Base-by-base conservation (phyloP, 495 filamentous ascomycete species). In the Baudoinia panamericana region DNA sequence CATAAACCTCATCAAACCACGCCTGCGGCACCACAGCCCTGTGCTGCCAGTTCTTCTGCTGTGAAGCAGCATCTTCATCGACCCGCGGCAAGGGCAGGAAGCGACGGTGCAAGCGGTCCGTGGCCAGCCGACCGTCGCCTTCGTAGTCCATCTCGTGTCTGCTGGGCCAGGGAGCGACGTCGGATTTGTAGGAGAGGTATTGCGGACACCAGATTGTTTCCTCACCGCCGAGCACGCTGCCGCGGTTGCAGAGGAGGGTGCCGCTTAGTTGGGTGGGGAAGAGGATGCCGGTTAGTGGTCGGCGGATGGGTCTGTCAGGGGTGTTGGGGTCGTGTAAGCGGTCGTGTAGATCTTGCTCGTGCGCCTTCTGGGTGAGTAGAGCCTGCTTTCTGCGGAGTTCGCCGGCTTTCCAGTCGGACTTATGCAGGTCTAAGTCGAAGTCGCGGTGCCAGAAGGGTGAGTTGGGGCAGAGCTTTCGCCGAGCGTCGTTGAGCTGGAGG, bases 11-110 rank as follows among this genome's bases (percentile, higher is more conserved):
- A 11, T 48, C 45, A 5, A 43, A 31, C 10, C 12, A 1, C 2
- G 18, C 37, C n/a, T 30, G 24, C n/a, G 24, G 26, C 3, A 46
- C 19, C 2, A 36, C 24, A 15, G 28, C 24, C 25, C 46, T 33
- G 13, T 46, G 43, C 34, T 46, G 43, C 51, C 51, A 54, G 11
- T 42, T 41, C n/a, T n/a, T n/a, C n/a, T n/a, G n/a, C n/a, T n/a
- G n/a, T n/a, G n/a, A n/a, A 2, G 48, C 48, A 0, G 37, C 45
- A 5, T 43, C 39, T 17, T 47, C 37, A 2, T 27, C 27, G 2
- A 47, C 25, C 8, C 52, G 36, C 9, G 52, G 52, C n/a, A 51
- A 17, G 16, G 39, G 31, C 4, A 44, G 40, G 34, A 45, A 55
- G 28, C 52, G 43, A 10, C 52, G 24, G 33, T 51, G 48, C 19